Conservation (phyloP, 768 basidiomycete genomes). For the Daedaleopsis nitida region DNA sequence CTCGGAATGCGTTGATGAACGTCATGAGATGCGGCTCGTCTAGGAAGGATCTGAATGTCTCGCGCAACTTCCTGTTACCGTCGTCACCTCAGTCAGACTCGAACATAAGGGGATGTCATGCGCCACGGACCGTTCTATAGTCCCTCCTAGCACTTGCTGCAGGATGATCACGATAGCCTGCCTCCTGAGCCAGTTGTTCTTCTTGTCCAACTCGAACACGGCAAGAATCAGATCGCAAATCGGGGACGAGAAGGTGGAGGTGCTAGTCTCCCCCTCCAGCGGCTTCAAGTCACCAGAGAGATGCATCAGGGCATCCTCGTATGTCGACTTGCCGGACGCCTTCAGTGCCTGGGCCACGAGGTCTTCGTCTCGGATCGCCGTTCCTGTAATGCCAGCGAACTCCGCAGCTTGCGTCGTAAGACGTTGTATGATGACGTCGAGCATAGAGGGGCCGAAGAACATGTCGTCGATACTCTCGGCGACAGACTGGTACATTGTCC, state of each 20-base stretch:
- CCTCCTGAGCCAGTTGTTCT: conserved; percentile 93
- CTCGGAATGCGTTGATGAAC: conserved; percentile 66
- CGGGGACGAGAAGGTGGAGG: conserved; percentile 87
- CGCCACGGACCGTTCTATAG: conserved; percentile 82
- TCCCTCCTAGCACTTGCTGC: conserved; percentile 93
- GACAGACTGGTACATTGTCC: conserved; percentile 87
- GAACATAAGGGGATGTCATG: too few species aligned
- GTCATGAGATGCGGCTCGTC: conserved; percentile 72
- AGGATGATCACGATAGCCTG: conserved; percentile 97
- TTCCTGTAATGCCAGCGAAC: conserved; percentile 80
- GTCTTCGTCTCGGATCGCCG: conserved; percentile 81
- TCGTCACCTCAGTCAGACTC: too few species aligned
- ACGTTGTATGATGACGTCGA: conserved; percentile 92
- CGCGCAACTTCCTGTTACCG: conserved; percentile 77
- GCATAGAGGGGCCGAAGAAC: conserved; percentile 94
- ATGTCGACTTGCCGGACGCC: conserved; percentile 62
- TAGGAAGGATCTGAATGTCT: conserved; percentile 63
- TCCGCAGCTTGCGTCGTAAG: conserved; percentile 89
- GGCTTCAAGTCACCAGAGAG: conserved; percentile 79
- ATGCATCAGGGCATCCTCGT: conserved; percentile 71
- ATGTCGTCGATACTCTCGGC: conserved; percentile 96
- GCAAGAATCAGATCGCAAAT: conserved; percentile 94
- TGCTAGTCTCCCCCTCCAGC: conserved; percentile 85
- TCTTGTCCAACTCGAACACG: conserved; percentile 92
- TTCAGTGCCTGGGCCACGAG: conserved; percentile 79